A percentile compares a stretch with the other conserved stretches of the same genome.
Conservation (phyloP, 2,329 filamentous ascomycete species). For the Plenodomus tracheiphilus region DNA sequence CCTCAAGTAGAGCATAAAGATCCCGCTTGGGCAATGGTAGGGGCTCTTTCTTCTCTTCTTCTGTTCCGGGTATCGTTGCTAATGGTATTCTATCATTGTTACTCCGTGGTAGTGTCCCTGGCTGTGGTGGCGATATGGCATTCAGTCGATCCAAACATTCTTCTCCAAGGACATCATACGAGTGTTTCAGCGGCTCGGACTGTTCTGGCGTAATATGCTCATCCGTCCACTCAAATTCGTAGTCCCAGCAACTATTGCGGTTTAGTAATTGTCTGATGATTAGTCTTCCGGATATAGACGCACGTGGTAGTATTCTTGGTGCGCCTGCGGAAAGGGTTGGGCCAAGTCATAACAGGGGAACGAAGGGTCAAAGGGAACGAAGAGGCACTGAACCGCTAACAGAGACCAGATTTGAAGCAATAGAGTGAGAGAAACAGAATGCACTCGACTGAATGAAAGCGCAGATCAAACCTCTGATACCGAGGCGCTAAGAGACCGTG, state of each 20-base stretch:
- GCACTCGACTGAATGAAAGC: constrained; percentile 1
- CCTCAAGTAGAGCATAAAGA: constrained; percentile 64
- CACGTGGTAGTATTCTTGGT: constrained; percentile 51
- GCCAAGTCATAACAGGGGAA: constrained; percentile 45
- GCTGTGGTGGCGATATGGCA: constrained; percentile 57
- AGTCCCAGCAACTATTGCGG: constrained; percentile 60
- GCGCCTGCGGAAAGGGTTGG: constrained; percentile 47
- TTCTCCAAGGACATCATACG: constrained; percentile 70
- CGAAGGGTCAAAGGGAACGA: neutral
- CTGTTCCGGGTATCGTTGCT: constrained; percentile 29
- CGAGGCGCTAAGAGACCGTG: constrained; percentile 25
- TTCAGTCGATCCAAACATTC: constrained; percentile 68
- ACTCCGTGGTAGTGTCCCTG: constrained; percentile 44
- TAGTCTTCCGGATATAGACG: constrained; percentile 23
- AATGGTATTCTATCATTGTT: constrained; percentile 36
- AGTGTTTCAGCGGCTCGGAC: constrained; percentile 62
- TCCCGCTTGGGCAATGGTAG: constrained; percentile 54
- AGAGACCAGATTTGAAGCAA: neutral
- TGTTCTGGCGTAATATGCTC: constrained; percentile 65
- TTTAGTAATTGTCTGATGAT: constrained; percentile 12
- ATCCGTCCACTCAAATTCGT: constrained; percentile 70
- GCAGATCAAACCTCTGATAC: constrained; percentile 34
- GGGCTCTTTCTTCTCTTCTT: constrained; percentile 38
- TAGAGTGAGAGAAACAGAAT: neutral
- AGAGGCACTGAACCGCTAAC: neutral